Evolutionary conservation across 768 basidiomycete genomes (phyloP).

Genomic region (Pulveroboletus sp.): DNA sequence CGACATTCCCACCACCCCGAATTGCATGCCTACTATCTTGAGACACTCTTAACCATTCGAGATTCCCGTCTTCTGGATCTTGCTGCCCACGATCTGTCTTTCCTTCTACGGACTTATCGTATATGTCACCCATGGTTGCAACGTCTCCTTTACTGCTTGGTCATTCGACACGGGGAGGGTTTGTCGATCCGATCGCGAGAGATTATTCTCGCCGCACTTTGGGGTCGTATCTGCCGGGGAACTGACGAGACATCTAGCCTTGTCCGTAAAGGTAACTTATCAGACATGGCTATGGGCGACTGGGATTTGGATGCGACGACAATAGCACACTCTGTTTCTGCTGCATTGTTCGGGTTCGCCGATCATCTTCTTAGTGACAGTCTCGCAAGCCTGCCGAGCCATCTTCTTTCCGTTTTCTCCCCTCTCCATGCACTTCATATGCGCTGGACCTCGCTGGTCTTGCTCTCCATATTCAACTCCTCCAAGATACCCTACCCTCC

Average conservation of each 20-base stretch:
- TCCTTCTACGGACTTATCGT: constrained; percentile 31
- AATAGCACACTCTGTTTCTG: constrained; percentile 15
- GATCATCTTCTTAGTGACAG: background rate
- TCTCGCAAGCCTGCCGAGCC: background rate
- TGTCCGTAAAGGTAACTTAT: background rate
- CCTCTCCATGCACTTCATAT: constrained; percentile 25
- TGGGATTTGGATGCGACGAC: constrained; percentile 6
- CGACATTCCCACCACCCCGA: constrained; percentile 36
- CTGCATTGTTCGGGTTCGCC: constrained; percentile 6
- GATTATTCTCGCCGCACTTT: constrained; percentile 35
- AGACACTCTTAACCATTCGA: constrained; percentile 34
- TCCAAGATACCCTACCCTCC: background rate
- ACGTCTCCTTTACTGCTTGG: constrained; percentile 40
- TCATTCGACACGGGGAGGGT: constrained; percentile 27
- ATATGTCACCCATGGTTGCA: constrained; percentile 36
- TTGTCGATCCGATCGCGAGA: constrained; percentile 31
- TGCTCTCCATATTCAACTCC: constrained; percentile 35
- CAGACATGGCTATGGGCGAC: background rate
- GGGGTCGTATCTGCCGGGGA: constrained; percentile 28
- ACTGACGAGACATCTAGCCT: background rate
- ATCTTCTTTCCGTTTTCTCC: constrained; percentile 27
- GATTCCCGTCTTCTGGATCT: constrained; percentile 27
- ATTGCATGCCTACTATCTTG: constrained; percentile 47
- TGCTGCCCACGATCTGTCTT: constrained; percentile 34
- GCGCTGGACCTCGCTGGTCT: constrained; percentile 43